Base-by-base conservation (phyloP, 805 yeast genomes). In the Wickerhamiella lipophila region DNA sequence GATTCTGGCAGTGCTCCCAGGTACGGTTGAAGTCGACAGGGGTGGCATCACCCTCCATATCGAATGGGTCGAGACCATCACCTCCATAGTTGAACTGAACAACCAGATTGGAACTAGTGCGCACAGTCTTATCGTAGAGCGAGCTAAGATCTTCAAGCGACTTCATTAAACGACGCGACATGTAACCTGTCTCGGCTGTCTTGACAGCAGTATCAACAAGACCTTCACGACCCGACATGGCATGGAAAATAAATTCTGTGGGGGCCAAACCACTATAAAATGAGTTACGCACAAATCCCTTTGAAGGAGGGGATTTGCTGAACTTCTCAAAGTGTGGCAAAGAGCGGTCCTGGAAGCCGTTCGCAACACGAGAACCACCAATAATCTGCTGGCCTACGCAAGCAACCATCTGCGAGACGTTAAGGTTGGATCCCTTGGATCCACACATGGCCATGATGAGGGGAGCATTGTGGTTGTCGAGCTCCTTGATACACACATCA, bases 331-430 rank as follows among this genome's bases (percentile, higher is more conserved):
- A 92, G 68, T 92, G 99, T 11, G 99, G 99, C 57, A 92, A 70
- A 0, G 98, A 86, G 67, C 99, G 79, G 68, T 92, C 97, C 67
- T 92, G 97, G 75, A 92, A 92, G n/a, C 99, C 99, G 73, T 92
- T 95, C 21, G 98, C 97, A 53, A 92, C 98, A 76, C 99, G 94
- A 64, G 86, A 84, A 67, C 99, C 99, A 3, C 95, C 81, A 58
- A 92, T 92, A 71, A 92, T 92, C 68, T 92, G 99, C 70, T 92
- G 99, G 49, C 98, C 98, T 25, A 92, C 98, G 46, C 61, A 58
- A 0, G 99, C 99, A 74, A 92, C 97, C 99, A 92, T 92, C 71
- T 92, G 99, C 12, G 98, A 92, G 26, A 92, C 98, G 66, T 92
- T 92, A 54, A 94, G 75, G 0, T 96, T 87, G 35, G 97, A 92